Evolutionary conservation across 1,284 basidiomycete genomes (phyloP).

Genomic region (Cutaneotrichosporon mucoides): DNA sequence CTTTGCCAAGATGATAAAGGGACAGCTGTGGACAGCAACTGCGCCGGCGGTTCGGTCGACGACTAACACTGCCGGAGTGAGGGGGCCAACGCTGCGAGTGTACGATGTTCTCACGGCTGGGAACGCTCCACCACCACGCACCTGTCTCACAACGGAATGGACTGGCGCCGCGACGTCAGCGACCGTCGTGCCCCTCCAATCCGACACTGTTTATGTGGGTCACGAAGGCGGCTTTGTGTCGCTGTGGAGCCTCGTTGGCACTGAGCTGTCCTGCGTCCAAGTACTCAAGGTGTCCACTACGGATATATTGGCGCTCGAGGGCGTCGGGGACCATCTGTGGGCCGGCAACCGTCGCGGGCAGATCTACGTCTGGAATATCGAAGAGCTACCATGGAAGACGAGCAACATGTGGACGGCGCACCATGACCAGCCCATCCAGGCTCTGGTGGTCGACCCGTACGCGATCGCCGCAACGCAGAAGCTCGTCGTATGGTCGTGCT

Average conservation of each 20-base stretch:
- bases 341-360: constrained; percentile 73
- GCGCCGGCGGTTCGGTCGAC: constrained; percentile 46
- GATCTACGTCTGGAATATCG: constrained; percentile 75
- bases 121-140: constrained; percentile 48
- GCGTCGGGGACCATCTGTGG: constrained; percentile 78
- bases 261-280: constrained; percentile 32
- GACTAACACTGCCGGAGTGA: constrained; percentile 49
- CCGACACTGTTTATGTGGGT: constrained; percentile 74
- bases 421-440: constrained; percentile 66
- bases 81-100: constrained; percentile 68
- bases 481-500: constrained; percentile 71
- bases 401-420: constrained; percentile 91
- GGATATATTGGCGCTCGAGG: constrained; percentile 72
- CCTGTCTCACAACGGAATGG: constrained; percentile 53
- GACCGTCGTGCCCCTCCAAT: constrained; percentile 66
- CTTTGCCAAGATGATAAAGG: constrained; percentile 67
- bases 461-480: constrained; percentile 58
- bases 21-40: constrained; percentile 69
- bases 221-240: constrained; percentile 88
- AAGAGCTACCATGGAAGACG: constrained; percentile 67
- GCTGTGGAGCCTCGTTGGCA: constrained; percentile 57
- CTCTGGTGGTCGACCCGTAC: constrained; percentile 66
- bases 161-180: constrained; percentile 75
- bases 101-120: constrained; percentile 60
- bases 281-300: constrained; percentile 68